Evolutionary conservation across 2,329 filamentous ascomycete genomes (phyloP).

Genomic region (Capronia epimyces): DNA sequence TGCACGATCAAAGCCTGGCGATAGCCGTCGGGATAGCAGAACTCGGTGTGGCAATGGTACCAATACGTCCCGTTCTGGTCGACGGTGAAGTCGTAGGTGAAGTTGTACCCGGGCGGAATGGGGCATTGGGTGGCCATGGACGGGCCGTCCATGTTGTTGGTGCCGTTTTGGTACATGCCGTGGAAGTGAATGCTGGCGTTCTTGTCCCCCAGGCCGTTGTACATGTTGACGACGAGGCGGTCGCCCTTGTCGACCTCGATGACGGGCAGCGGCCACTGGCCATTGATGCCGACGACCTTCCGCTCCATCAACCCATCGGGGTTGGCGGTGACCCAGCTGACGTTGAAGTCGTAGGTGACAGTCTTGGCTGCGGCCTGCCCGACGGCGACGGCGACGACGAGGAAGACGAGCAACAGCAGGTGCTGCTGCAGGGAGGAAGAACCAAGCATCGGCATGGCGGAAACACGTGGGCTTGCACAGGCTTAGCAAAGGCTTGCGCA

Average conservation of each 20-base stretch:
- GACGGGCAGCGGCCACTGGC: conserved; percentile 66
- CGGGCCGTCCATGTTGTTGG: conserved; percentile 68
- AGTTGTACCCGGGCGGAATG: conserved; percentile 57
- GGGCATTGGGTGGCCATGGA: conserved; percentile 62
- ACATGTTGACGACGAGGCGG: conserved; percentile 60
- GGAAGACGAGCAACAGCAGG: conserved; percentile 3
- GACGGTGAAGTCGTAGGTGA: conserved; percentile 63
- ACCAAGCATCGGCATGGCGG: conserved; percentile 10
- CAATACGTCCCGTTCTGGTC: conserved; percentile 53
- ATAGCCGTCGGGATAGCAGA: conserved; percentile 63
- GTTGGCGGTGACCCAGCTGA: conserved; percentile 52
- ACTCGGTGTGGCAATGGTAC: conserved; percentile 63
- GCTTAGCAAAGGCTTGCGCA: neutral
- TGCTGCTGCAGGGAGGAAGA: conserved; percentile 1
- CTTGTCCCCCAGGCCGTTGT: conserved; percentile 64
- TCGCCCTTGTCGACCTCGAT: conserved; percentile 71
- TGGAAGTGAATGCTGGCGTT: conserved; percentile 68
- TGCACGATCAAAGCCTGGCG: conserved; percentile 62
- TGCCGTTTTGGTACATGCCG: conserved; percentile 70
- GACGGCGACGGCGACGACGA: neutral
- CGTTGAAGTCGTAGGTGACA: conserved; percentile 48
- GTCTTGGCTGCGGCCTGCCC: conserved; percentile 29
- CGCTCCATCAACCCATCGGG: conserved; percentile 50
- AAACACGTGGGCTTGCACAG: neutral
- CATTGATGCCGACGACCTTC: conserved; percentile 65